A percentile compares a stretch with the other conserved stretches of the same genome.
phyloP scores from a whole-genome alignment of 306 rosid genomes.

The Mucuna pruriens region DNA sequence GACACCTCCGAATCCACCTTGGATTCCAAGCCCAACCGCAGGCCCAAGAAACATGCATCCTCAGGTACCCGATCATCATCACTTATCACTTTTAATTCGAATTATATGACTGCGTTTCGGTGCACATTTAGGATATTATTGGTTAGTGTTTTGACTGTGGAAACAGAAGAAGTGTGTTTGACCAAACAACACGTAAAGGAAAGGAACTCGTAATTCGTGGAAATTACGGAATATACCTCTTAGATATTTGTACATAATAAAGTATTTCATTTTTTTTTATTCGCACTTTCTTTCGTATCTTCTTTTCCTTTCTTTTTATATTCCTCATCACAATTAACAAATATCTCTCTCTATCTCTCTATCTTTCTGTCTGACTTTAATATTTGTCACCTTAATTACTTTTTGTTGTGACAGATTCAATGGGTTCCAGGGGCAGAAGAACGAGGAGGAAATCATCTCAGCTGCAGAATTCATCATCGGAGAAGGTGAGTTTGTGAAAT shows the following conservation, averaged over 20 bases:
- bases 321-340: not conserved
- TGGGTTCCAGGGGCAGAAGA: conserved; percentile 44
- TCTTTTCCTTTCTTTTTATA: not conserved
- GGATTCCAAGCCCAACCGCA: conserved; percentile 48
- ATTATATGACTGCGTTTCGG: too few relatives aligned
- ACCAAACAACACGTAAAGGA: conserved; percentile 20
- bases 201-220: not conserved
- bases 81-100: too few relatives aligned
- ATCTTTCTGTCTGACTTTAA: not conserved
- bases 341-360: not conserved
- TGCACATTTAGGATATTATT: too few relatives aligned
- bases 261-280: not conserved
- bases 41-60: conserved; percentile 31
- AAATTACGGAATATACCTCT: conserved; percentile 34
- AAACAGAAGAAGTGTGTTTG: not conserved
- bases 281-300: not conserved
- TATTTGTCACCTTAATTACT: not conserved
- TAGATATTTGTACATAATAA: conserved; percentile 46
- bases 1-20: conserved; percentile 73
- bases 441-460: conserved; percentile 42
- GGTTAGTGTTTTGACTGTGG: too few relatives aligned
- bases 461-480: conserved; percentile 41
- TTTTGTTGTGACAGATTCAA: conserved; percentile 11
- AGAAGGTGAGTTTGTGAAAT: conserved; percentile 54
- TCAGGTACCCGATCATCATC: conserved; percentile 51